Conservation (phyloP, 2,329 filamentous ascomycete species). For the Emydomyces testavorans region DNA sequence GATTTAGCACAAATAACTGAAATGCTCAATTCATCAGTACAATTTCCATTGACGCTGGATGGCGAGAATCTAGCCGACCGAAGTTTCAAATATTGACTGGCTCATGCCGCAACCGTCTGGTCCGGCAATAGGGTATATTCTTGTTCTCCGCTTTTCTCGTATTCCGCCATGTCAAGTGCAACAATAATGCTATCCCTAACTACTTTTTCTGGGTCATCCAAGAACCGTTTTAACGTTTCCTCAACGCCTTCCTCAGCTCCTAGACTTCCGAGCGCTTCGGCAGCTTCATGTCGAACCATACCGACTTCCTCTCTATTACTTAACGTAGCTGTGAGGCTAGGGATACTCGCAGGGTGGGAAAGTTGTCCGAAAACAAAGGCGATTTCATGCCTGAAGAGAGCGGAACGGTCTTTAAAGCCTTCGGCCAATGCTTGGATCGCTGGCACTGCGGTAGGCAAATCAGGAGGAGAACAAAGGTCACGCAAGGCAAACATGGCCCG, state of each 20-base stretch:
- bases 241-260: conserved; percentile 91
- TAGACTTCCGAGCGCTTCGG: conserved; percentile 86
- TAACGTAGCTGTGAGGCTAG: conserved; percentile 66
- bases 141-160: conserved; percentile 73
- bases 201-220: conserved; percentile 83
- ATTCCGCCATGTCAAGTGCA: conserved; percentile 95
- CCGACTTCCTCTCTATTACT: conserved; percentile 71
- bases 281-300: conserved; percentile 97
- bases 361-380: conserved; percentile 97
- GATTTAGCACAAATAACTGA: conserved; percentile 24
- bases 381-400: conserved; percentile 93
- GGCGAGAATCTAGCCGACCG: not conserved
- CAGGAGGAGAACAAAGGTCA: conserved; percentile 85
- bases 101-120: conserved; percentile 21
- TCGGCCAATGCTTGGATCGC: conserved; percentile 75
- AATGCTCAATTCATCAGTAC: not conserved
- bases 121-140: conserved; percentile 89
- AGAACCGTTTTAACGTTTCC: conserved; percentile 66
- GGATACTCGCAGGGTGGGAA: conserved; percentile 91
- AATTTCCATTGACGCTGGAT: not conserved
- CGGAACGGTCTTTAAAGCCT: conserved; percentile 74
- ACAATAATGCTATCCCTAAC: conserved; percentile 92
- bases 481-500: conserved; percentile 96
- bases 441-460: conserved; percentile 77
- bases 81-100: not conserved